Evolutionary conservation across 805 yeast species (phyloP), one percentile per base, ranked within the genome.

Genomic region (Myxozyma lipomycoides): DNA sequence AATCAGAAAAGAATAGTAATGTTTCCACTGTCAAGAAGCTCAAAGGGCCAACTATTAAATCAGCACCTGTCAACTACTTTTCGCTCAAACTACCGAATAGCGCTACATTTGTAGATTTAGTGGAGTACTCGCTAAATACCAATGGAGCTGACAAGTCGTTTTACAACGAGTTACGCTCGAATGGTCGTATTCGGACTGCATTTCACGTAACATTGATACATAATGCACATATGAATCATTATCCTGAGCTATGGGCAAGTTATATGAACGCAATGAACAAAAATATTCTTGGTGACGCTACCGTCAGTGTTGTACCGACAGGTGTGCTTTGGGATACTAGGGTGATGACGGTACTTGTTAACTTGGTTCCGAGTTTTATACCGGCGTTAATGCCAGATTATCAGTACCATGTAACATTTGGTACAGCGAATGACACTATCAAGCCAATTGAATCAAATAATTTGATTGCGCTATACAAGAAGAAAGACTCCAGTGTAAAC

Each of bases 161-260:
- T 35, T 60, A 43, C 68, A 30, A 46, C 7, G 43, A 40, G 24
- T 41, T 59, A 24, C 28, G 30, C 22, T 23, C 62, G 1, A 48
- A 43, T 0, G 62, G 66, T 1, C 66, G 81, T 30, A 64, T 83
- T 0, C 86, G 81, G 56, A 45, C 62, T 0, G 72, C 72, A 25
- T 82, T 85, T 58, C 95, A 86, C 62, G 76, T 86, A 2, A 87
- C 95, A 0, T 62, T 85, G 40, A 72, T 78, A 3, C 95, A 85
- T 62, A 34, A 58, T 2, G 52, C 58, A 0, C 53, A 43, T 9
- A 24, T 34, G 22, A 35, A 45, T 18, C 40, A 23, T 10, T 36
- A 51, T 23, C 41, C 43, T 4, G 49, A 48, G 7, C 12, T 46
- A 23, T 61, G 62, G 63, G 37, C 25, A 5, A 43, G 19, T 19